Evolutionary conservation across 306 rosid species (phyloP).

Genomic region (Prunus armeniaca): DNA sequence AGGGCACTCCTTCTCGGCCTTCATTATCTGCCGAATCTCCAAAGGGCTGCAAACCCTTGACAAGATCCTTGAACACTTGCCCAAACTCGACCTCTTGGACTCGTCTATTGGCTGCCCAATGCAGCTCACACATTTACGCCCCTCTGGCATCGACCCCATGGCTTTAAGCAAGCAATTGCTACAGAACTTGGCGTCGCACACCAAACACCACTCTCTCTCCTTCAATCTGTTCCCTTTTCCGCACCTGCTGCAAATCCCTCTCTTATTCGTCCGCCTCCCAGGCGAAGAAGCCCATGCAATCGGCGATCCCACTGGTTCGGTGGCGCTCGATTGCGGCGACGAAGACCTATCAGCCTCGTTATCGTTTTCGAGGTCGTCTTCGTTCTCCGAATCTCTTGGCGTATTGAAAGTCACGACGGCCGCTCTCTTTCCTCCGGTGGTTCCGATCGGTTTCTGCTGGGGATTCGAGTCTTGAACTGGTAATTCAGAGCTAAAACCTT

Average conservation of each 20-base stretch:
- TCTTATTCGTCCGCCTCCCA: conserved; percentile 28
- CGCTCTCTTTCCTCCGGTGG: conserved; percentile 38
- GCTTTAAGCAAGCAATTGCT: conserved; percentile 74
- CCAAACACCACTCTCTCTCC: conserved; percentile 79
- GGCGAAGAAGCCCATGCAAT: neutral
- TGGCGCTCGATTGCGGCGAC: conserved; percentile 57
- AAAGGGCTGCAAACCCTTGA: conserved; percentile 72
- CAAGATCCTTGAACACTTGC: conserved; percentile 72
- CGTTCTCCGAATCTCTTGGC: conserved; percentile 61
- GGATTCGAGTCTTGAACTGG: conserved; percentile 23
- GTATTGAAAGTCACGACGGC: conserved; percentile 54
- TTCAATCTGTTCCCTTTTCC: conserved; percentile 67
- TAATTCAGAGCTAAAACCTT: conserved; percentile 28
- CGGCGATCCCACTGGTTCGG: conserved; percentile 58
- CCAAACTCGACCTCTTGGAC: conserved; percentile 56
- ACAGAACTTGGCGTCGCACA: conserved; percentile 74
- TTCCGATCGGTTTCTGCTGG: conserved; percentile 7
- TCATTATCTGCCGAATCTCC: conserved; percentile 89
- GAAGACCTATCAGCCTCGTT: conserved; percentile 38
- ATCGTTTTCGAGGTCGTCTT: conserved; percentile 43
- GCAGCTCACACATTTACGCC: conserved; percentile 81
- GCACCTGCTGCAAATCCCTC: conserved; percentile 65
- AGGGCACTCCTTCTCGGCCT: conserved; percentile 74
- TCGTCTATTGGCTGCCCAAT: conserved; percentile 77
- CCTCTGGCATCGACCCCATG: conserved; percentile 98